phyloP scores from a whole-genome alignment of 129 eudicot species.

The Solidago caesia region DNA sequence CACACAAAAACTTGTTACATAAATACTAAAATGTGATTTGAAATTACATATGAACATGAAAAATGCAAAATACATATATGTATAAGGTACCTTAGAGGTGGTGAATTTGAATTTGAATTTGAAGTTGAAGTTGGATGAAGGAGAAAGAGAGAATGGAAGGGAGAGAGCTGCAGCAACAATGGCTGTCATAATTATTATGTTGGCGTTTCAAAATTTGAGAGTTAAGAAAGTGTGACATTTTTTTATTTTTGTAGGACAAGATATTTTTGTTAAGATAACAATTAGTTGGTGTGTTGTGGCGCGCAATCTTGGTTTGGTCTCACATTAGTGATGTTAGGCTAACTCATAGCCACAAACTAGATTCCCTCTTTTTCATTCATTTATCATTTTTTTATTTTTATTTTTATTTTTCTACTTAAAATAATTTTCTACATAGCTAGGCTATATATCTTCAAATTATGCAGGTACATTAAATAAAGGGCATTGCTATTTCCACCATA shows the following conservation, averaged over 20 bases:
- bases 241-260: constrained; percentile 15
- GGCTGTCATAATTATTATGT: constrained; percentile 48
- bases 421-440: no score
- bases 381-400: neutral
- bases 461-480: no score
- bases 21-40: no score
- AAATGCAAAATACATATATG: no score
- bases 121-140: constrained; percentile 38
- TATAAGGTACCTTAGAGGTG: constrained; percentile 45
- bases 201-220: constrained; percentile 12
- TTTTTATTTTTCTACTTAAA: neutral
- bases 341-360: constrained; percentile 43
- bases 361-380: neutral
- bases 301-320: constrained; percentile 42
- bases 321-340: constrained; percentile 26
- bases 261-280: constrained; percentile 7
- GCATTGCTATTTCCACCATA: no score
- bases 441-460: no score
- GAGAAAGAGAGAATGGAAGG: constrained; percentile 52
- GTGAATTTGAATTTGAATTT: neutral
- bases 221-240: constrained; percentile 10
- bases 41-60: no score
- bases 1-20: no score
- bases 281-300: constrained; percentile 18
- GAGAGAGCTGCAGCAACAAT: constrained; percentile 61